Conservation (phyloP, 441 rosid genomes). For the Euphorbia celastroides region DNA sequence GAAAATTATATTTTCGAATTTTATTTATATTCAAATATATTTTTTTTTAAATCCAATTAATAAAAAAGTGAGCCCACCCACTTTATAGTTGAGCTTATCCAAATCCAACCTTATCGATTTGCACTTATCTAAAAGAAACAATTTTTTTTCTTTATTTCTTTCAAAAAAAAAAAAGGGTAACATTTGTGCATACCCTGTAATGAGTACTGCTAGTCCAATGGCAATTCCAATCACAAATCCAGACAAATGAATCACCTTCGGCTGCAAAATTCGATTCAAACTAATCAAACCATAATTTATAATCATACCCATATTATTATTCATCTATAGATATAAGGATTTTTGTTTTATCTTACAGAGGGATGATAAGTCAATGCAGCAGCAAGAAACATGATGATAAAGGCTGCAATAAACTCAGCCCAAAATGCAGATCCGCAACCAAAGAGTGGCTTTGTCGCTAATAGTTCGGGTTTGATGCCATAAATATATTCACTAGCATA, state of each 20-base stretch:
- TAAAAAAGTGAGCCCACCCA: too few relatives aligned
- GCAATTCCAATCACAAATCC: conserved; percentile 64
- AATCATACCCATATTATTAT: too few relatives aligned
- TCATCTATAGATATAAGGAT: too few relatives aligned
- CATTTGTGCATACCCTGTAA: conserved; percentile 44
- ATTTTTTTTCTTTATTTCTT: too few relatives aligned
- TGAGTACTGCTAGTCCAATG: conserved; percentile 69
- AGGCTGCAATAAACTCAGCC: conserved; percentile 65
- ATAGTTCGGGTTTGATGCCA: conserved; percentile 41
- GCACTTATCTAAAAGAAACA: too few relatives aligned
- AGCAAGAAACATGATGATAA: conserved; percentile 53
- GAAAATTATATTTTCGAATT: too few relatives aligned
- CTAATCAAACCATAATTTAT: too few relatives aligned
- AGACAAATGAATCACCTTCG: conserved; percentile 49
- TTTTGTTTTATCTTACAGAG: conserved; percentile 45
- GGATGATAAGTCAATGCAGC: conserved; percentile 51
- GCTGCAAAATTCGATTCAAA: conserved; percentile 4
- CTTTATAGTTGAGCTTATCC: too few relatives aligned
- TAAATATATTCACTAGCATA: conserved; percentile 42
- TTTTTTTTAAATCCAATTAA: too few relatives aligned
- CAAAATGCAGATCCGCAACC: conserved; percentile 59
- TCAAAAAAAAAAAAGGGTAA: too few relatives aligned
- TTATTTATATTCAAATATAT: too few relatives aligned
- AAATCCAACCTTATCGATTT: too few relatives aligned
- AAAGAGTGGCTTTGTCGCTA: conserved; percentile 49